phyloP scores from a whole-genome alignment of 106 monocot species.

The Apostasia ramifera region DNA sequence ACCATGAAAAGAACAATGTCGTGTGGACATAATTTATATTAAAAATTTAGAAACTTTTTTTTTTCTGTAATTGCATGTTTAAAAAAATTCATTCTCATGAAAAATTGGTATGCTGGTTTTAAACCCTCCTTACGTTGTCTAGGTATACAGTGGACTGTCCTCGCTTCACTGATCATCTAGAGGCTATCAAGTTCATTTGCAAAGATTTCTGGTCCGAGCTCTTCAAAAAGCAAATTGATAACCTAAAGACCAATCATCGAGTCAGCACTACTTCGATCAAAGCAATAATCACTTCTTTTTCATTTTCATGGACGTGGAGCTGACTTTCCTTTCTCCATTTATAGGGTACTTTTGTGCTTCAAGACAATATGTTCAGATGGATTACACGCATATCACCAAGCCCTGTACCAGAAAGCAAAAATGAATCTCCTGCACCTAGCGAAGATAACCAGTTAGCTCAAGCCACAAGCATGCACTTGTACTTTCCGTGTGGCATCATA shows the following conservation, averaged over 20 bases:
- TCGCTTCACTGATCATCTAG: conserved; percentile 83
- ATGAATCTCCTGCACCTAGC: conserved; percentile 20
- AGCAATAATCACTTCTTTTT: neutral
- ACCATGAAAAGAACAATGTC: too few species aligned
- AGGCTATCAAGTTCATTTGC: conserved; percentile 96
- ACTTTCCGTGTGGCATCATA: conserved; percentile 95
- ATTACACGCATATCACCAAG: conserved; percentile 65
- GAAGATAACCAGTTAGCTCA: conserved; percentile 38
- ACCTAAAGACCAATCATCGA: conserved; percentile 92
- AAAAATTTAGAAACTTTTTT: too few species aligned
- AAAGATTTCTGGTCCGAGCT: conserved; percentile 96
- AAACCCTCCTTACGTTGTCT: neutral
- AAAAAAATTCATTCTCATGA: neutral
- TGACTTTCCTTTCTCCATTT: neutral
- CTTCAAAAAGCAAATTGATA: conserved; percentile 98
- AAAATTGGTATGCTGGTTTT: neutral
- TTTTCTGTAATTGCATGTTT: too few species aligned
- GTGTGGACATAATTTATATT: too few species aligned
- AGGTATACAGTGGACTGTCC: conserved; percentile 97
- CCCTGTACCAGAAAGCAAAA: conserved; percentile 29
- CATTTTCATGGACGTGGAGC: neutral
- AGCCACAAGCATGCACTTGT: conserved; percentile 72
- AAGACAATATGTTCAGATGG: conserved; percentile 93
- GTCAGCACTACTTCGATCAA: conserved; percentile 21
- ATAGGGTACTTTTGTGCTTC: conserved; percentile 94